phyloP scores from a whole-genome alignment of 2,329 filamentous ascomycete species.

The Coccinonectria pachysandricola region DNA sequence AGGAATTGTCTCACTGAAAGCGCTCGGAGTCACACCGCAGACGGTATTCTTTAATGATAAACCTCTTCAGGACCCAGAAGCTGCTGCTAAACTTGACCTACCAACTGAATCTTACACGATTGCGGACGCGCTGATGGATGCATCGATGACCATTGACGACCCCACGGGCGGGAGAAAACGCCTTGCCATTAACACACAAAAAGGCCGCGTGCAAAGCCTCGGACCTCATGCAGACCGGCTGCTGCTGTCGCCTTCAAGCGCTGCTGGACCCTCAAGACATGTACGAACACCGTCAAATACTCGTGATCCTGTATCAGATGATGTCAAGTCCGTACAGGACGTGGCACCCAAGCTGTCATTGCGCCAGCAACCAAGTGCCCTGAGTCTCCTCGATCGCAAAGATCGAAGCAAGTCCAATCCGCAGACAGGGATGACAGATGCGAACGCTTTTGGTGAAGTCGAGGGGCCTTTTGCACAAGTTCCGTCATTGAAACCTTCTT shows the following conservation, averaged over 20 bases:
- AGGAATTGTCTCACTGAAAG: conserved; percentile 58
- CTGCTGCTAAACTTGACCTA: conserved; percentile 21
- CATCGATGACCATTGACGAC: conserved; percentile 77
- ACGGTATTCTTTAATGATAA: conserved; percentile 88
- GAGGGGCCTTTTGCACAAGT: conserved; percentile 42
- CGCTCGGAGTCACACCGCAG: conserved; percentile 68
- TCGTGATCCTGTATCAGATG: conserved; percentile 15
- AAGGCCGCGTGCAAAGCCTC: conserved; percentile 30
- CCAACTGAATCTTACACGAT: conserved; percentile 58
- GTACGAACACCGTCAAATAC: conserved; percentile 26
- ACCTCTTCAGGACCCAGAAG: conserved; percentile 36
- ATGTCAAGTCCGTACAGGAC: conserved; percentile 28
- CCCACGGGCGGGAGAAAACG: conserved; percentile 43
- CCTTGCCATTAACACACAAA: conserved; percentile 41
- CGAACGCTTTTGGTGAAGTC: conserved; percentile 50
- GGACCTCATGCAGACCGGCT: conserved; percentile 21
- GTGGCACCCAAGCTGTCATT: conserved; percentile 15
- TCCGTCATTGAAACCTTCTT: conserved; percentile 11
- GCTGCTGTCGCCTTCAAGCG: conserved; percentile 21
- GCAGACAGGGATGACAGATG: conserved; percentile 48
- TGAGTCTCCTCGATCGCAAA: conserved; percentile 48
- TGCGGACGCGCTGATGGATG: conserved; percentile 81
- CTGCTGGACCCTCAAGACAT: conserved; percentile 25
- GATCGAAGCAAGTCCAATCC: conserved; percentile 48
- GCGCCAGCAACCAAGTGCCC: conserved; percentile 48